Percentiles rank a stretch among this genome's conserved stretches.
Conservation (phyloP, 352 stramenopile genomes). For the Elongisporangium prolatum region DNA sequence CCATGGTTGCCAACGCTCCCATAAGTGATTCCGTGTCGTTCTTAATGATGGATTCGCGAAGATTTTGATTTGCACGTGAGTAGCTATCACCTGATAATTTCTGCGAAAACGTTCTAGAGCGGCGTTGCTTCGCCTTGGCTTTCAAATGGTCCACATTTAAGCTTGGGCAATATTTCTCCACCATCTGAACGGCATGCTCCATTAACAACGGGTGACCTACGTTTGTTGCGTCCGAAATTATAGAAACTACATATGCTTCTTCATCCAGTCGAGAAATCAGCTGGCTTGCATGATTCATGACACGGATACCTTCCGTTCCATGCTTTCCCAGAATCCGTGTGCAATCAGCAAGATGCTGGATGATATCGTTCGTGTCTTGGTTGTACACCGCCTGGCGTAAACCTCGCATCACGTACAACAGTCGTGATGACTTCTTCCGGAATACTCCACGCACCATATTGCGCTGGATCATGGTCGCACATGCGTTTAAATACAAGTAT, state of each 20-base stretch:
- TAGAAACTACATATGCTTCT: slow-evolving; percentile 71
- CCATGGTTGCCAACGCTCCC: slow-evolving; percentile 53
- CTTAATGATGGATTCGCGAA: slow-evolving; percentile 53
- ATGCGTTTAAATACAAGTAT: slow-evolving; percentile 74
- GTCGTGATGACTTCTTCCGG: slow-evolving; percentile 50
- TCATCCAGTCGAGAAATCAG: slow-evolving; percentile 64
- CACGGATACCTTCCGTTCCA: slow-evolving; percentile 48
- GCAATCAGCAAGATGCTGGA: slow-evolving; percentile 53
- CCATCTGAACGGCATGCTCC: slow-evolving; percentile 56
- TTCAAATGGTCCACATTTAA: slow-evolving; percentile 50
- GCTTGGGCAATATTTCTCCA: slow-evolving; percentile 57
- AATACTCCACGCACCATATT: slow-evolving; percentile 74
- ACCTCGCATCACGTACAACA: slow-evolving; percentile 52
- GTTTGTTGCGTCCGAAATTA: slow-evolving; percentile 56
- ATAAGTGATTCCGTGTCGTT: slow-evolving; percentile 70
- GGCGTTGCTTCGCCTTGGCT: slow-evolving; percentile 27
- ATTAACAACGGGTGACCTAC: slow-evolving; percentile 56
- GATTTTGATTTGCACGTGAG: slow-evolving; percentile 25
- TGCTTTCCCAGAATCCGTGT: slow-evolving; percentile 52
- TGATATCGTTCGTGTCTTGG: slow-evolving; percentile 54
- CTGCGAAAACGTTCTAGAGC: slow-evolving; percentile 17
- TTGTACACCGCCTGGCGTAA: slow-evolving; percentile 50
- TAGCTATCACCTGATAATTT: slow-evolving; percentile 27
- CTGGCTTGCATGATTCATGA: slow-evolving; percentile 42
- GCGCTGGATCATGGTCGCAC: slow-evolving; percentile 79